A percentile compares a stretch with the other conserved stretches of the same genome.
Conservation (phyloP, 2,329 filamentous ascomycete genomes). For the Amauroascus niger region DNA sequence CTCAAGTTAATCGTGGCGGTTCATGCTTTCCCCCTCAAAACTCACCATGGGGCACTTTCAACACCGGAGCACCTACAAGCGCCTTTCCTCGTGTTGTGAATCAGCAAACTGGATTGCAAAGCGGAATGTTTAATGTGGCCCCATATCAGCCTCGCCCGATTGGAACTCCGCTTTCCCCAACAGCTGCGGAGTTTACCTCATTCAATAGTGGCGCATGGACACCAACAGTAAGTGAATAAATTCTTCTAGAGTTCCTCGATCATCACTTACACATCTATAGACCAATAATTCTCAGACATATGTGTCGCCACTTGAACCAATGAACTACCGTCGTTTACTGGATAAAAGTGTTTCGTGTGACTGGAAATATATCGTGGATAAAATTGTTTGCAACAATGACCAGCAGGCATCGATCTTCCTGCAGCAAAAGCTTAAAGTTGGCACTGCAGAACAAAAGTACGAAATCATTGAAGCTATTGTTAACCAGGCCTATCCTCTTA, state of each 20-base stretch:
- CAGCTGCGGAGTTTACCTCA: constrained; percentile 64
- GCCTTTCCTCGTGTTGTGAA: constrained; percentile 23
- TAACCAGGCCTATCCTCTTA: constrained; percentile 83
- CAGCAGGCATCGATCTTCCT: constrained; percentile 98
- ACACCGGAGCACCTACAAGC: constrained; percentile 21
- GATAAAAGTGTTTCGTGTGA: constrained; percentile 96
- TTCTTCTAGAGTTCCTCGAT: constrained; percentile 14
- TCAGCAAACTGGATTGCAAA: constrained; percentile 27
- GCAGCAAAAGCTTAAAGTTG: constrained; percentile 97
- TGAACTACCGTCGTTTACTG: constrained; percentile 90
- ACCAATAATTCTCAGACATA: constrained; percentile 57
- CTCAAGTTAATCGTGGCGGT: constrained; percentile 26
- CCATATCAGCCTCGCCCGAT: constrained; percentile 48
- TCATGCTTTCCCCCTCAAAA: constrained; percentile 28
- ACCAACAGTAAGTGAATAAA: constrained; percentile 44
- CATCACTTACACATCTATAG: constrained; percentile 29
- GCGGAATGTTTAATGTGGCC: constrained; percentile 29
- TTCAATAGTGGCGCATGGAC: constrained; percentile 26
- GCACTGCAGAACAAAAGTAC: constrained; percentile 88
- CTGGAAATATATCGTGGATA: constrained; percentile 99
- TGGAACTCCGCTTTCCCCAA: constrained; percentile 59
- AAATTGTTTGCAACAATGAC: constrained; percentile 98
- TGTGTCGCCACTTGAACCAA: constrained; percentile 74
- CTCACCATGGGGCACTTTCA: constrained; percentile 29
- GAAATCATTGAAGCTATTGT: constrained; percentile 97